Evolutionary conservation across 179 eudicot genomes (phyloP).

Genomic region (Beta macrorhiza): DNA sequence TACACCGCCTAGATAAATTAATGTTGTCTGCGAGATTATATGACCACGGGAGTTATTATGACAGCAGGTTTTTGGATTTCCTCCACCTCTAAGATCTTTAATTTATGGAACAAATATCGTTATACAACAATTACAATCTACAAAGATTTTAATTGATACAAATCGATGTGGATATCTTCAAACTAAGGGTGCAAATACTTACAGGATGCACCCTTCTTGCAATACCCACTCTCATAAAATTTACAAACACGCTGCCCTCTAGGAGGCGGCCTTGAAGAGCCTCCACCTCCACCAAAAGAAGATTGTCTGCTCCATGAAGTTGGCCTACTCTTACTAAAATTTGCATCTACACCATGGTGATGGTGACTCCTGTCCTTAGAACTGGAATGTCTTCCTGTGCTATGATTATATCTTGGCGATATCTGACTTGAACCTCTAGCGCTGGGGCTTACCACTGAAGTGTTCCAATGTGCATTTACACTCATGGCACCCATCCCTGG

Average conservation of each 20-base stretch:
- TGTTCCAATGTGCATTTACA: constrained; percentile 25
- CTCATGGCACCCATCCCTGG: constrained; percentile 21
- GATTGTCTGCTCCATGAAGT: constrained; percentile 40
- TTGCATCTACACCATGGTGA: constrained; percentile 37
- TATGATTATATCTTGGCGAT: constrained; percentile 37
- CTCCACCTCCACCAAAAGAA: constrained; percentile 46
- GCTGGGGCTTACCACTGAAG: constrained; percentile 25
- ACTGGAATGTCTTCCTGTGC: constrained; percentile 41
- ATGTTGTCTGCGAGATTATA: too few species aligned
- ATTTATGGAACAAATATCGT: constrained; percentile 40
- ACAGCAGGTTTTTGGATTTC: constrained; percentile 8
- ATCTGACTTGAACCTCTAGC: constrained; percentile 26
- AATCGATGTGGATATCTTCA: constrained; percentile 21
- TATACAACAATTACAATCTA: constrained; percentile 53
- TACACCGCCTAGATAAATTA: too few species aligned
- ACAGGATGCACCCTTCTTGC: constrained; percentile 77
- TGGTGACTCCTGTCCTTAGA: constrained; percentile 44
- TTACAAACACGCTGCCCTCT: constrained; percentile 76
- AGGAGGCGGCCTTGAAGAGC: constrained; percentile 36
- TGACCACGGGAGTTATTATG: too few species aligned
- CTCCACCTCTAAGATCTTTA: constrained; percentile 27
- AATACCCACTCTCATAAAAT: constrained; percentile 68
- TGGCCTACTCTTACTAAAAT: constrained; percentile 38
- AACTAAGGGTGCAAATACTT: constrained; percentile 58
- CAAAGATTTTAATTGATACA: constrained; percentile 34